Base-by-base conservation (phyloP, 192 early-diverging fungal species). In the Chytriomyces hyalinus region DNA sequence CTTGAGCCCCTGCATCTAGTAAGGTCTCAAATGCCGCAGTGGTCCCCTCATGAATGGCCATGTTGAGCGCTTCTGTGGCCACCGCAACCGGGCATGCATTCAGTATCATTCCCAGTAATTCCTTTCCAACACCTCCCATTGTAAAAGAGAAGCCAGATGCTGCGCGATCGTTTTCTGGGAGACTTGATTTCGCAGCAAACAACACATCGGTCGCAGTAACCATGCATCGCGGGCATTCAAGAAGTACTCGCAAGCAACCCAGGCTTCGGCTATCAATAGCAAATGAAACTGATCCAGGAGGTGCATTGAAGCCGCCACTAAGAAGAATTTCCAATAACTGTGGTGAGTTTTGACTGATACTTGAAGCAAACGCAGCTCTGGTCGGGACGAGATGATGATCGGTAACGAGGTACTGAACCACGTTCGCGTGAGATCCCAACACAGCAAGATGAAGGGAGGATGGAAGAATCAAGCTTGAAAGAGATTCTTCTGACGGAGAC, bases 291-390 rank as follows among this genome's bases (percentile, higher is more conserved):
- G 59, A 15, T 9, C 71, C 71, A 17, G 71, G 9, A 6, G 71
- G 71, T 5, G 71, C 49, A 7, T 9, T 15, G 20, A 45, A 28
- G 43, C n/a, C 9, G 8, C 15, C 17, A 0, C n/a, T 45, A 3
- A 73, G 60, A 7, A 73, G 53, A 15, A 73, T 17, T 45, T 60
- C 6, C 10, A 73, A 49, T 45, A 73, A 46, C 4, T 8, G 8
- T 17, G 53, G 9, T 8, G 44, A 22, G 43, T 73, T 45, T 62
- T 43, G 57, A 6, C 15, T 49, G 11, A 73, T 73, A 5, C 46
- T 63, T 60, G 71, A 62, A 43, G 71, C 71, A 63, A 73, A 73
- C 45, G 71, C 71, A 47, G 62, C 71, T 43, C 71, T 53, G 44
- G 17, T 73, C 20, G 45, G 13, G 46, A 47, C 28, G 6, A 73